Evolutionary conservation across 139 green algal species (phyloP).

Genomic region (Trebouxia sp.): DNA sequence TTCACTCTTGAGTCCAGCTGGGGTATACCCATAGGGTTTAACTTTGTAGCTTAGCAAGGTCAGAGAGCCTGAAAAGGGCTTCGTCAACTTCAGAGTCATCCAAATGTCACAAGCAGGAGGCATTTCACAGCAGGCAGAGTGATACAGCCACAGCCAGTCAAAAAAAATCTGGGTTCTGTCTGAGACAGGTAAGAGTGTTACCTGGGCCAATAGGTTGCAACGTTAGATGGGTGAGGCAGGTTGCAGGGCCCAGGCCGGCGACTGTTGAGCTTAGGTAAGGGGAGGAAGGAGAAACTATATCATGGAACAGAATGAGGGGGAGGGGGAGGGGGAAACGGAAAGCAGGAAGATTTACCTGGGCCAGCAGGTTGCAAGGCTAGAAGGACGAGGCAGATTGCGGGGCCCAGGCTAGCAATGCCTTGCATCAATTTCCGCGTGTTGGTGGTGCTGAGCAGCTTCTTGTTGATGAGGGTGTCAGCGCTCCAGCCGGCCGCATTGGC

Average conservation of each 20-base stretch:
- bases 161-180: too few relatives aligned
- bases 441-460: conserved; percentile 55
- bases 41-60: too few relatives aligned
- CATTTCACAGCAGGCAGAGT: too few relatives aligned
- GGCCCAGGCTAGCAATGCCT: conserved; percentile 55
- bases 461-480: conserved; percentile 74
- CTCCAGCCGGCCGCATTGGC: conserved; percentile 63
- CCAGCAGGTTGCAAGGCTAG: conserved; percentile 34
- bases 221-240: conserved; percentile 62
- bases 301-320: not conserved
- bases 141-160: too few relatives aligned
- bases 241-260: conserved; percentile 56
- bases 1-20: too few relatives aligned
- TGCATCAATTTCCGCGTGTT: conserved; percentile 78
- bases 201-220: not conserved
- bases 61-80: too few relatives aligned
- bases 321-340: not conserved
- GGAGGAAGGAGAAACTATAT: not conserved
- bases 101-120: too few relatives aligned
- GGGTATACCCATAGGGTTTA: too few relatives aligned
- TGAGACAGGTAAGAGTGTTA: not conserved
- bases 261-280: conserved; percentile 29
- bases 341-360: not conserved
- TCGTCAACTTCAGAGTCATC: too few relatives aligned
- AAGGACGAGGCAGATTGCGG: conserved; percentile 64